Percentiles rank a stretch among this genome's conserved stretches.
Conservation (phyloP, 2,329 filamentous ascomycete species). For the Tolypocladium ovalisporum region DNA sequence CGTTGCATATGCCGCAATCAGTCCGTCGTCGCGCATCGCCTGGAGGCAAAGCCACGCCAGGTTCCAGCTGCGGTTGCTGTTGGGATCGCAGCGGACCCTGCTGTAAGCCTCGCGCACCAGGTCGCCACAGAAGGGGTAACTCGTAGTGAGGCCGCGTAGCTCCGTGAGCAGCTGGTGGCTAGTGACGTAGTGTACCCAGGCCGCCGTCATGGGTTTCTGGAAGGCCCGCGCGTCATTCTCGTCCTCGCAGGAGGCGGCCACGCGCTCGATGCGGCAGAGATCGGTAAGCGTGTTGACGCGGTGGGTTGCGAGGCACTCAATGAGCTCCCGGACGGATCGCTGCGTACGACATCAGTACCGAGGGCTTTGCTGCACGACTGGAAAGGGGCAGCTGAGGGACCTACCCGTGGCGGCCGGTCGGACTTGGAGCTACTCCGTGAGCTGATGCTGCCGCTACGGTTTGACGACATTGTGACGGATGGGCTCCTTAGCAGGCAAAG, state of each 20-base stretch:
- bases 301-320: constrained; percentile 53
- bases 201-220: constrained; percentile 54
- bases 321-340: constrained; percentile 48
- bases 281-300: constrained; percentile 65
- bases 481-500: not conserved
- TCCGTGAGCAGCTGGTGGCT: constrained; percentile 60
- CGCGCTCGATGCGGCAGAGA: constrained; percentile 59
- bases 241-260: constrained; percentile 46
- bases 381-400: not conserved
- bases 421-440: constrained; percentile 3
- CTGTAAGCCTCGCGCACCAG: constrained; percentile 54
- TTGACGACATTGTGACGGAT: constrained; percentile 3
- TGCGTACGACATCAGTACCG: constrained; percentile 12
- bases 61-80: constrained; percentile 64
- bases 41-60: constrained; percentile 60
- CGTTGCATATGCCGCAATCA: constrained; percentile 51
- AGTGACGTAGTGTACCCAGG: constrained; percentile 62
- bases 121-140: constrained; percentile 57
- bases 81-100: constrained; percentile 51
- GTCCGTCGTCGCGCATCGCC: constrained; percentile 52
- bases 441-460: constrained; percentile 3
- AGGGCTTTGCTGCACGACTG: not conserved
- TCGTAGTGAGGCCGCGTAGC: constrained; percentile 54
- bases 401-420: not conserved
- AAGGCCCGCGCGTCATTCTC: constrained; percentile 48